Base-by-base conservation (phyloP, 805 yeast species). In the Cyberlindnera saturnus region DNA sequence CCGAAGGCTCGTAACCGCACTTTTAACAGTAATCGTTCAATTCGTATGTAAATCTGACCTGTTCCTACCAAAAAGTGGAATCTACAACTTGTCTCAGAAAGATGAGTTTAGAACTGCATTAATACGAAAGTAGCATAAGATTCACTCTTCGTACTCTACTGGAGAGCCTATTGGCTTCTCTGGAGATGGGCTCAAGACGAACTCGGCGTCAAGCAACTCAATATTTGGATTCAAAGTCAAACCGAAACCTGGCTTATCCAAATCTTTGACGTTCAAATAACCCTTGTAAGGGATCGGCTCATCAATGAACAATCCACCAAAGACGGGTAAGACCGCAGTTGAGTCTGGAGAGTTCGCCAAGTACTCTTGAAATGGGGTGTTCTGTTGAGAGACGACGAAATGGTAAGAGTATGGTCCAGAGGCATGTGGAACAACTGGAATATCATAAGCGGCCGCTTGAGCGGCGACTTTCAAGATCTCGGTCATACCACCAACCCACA, bases 401-500 rank as follows among this genome's bases (percentile, higher is more conserved):
- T 72, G 77, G 57, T 73, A 71, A 5, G 75, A 70, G 57, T 73
- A 72, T 34, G 76, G 74, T 45, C 77, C 77, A n/a, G 74, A 67
- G 30, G 77, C 77, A 50, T 73, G 77, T 31, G 76, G 76, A 43
- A 73, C 77, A 37, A 73, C 74, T 23, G 77, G 78, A 40, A 72
- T 69, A 48, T 73, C 77, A 49, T 73, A 73, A 16, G 77, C 76
- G 38, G 74, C 74, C 23, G 77, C 77, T 52, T 72, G 77, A 15
- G 67, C 69, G 34, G 74, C 67, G 40, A 73, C 61, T 48, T 69
- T 66, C 41, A 73, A 57, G 30, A 71, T 57, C 58, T 73, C 77
- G 16, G 77, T 71, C 64, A 72, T 53, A 36, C 77, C 76, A 40
- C 77, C 77, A 46, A 71, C 73, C 77, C 77, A 73, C 77, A 73